phyloP scores from a whole-genome alignment of 2,329 filamentous ascomycete genomes.

The Dryadomyces quercus-mongolicae region DNA sequence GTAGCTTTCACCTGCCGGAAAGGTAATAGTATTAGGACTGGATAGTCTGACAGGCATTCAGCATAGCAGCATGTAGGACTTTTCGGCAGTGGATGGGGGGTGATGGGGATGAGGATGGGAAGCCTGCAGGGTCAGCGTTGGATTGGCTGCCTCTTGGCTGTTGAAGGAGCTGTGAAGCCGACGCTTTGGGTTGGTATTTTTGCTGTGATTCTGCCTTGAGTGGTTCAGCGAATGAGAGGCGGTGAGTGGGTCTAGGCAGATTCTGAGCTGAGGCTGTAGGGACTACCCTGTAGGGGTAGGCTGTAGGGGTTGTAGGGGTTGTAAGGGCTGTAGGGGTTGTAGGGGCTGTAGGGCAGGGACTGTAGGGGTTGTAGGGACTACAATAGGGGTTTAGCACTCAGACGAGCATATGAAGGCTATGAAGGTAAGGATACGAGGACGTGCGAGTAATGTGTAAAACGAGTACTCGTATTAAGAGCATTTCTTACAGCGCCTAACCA shows the following conservation, averaged over 20 bases:
- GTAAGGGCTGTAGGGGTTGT: no score
- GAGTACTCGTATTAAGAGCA: no score
- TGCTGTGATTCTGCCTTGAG: background rate
- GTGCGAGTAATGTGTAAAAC: no score
- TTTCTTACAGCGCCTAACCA: no score
- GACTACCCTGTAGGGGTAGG: no score
- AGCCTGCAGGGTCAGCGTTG: background rate
- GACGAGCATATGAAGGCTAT: no score
- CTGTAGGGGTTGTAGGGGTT: no score
- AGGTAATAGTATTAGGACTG: constrained; percentile 4
- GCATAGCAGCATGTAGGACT: constrained; percentile 1
- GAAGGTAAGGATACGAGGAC: no score
- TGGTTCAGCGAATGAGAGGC: background rate
- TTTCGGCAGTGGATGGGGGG: background rate
- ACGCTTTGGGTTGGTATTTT: background rate
- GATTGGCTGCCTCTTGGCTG: background rate
- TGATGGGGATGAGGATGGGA: background rate
- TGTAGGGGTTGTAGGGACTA: no score
- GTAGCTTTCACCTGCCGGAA: background rate
- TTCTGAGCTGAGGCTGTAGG: background rate
- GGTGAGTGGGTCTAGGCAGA: background rate
- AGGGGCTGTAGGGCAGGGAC: no score
- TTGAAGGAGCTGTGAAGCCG: background rate
- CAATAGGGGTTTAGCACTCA: no score
- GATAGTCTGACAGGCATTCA: background rate